These are phyloP conservation scores for Globisporangium canariense DNA, from an alignment of 352 stramenopile genomes.

Conservation along the genomic window DNA sequence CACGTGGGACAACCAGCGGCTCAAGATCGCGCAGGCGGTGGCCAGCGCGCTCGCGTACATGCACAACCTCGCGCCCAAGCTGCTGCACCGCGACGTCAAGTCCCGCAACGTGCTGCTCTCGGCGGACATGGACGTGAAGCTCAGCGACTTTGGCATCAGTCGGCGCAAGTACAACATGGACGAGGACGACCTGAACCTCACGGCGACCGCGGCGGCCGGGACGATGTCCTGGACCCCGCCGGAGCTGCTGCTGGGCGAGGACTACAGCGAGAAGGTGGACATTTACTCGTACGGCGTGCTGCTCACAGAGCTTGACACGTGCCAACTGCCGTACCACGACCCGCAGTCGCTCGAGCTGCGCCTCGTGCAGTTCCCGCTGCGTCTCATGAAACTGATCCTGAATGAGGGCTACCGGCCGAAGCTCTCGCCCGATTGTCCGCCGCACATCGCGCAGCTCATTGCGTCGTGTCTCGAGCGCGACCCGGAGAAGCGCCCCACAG, in stretches of 20 bases:
- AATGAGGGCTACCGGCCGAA: constrained; percentile 54
- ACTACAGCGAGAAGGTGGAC: constrained; percentile 73
- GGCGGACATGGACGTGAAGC: constrained; percentile 34
- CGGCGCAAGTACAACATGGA: constrained; percentile 34
- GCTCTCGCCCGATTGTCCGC: constrained; percentile 48
- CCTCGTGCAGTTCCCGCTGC: constrained; percentile 50
- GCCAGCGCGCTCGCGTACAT: constrained; percentile 77
- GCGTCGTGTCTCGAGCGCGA: constrained; percentile 51
- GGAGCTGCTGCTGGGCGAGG: constrained; percentile 56
- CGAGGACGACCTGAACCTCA: constrained; percentile 47
- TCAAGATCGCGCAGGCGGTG: constrained; percentile 51
- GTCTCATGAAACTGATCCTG: constrained; percentile 55
- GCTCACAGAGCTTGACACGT: constrained; percentile 71
- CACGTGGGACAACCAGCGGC: constrained; percentile 48
- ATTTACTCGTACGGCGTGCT: constrained; percentile 82
- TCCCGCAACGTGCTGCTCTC: constrained; percentile 16
- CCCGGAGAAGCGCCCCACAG: constrained; percentile 42
- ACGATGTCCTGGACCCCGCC: constrained; percentile 69
- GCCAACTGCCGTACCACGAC: constrained; percentile 65
- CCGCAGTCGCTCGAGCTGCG: constrained; percentile 31
- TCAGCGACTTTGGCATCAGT: constrained; percentile 76
- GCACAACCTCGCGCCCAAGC: constrained; percentile 30
- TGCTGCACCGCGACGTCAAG: constrained; percentile 18
- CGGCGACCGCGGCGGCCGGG: constrained; percentile 40
- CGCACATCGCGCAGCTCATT: constrained; percentile 58